Conservation (phyloP, 495 filamentous ascomycete species). For the Pseudomonodictys pantanalensis region DNA sequence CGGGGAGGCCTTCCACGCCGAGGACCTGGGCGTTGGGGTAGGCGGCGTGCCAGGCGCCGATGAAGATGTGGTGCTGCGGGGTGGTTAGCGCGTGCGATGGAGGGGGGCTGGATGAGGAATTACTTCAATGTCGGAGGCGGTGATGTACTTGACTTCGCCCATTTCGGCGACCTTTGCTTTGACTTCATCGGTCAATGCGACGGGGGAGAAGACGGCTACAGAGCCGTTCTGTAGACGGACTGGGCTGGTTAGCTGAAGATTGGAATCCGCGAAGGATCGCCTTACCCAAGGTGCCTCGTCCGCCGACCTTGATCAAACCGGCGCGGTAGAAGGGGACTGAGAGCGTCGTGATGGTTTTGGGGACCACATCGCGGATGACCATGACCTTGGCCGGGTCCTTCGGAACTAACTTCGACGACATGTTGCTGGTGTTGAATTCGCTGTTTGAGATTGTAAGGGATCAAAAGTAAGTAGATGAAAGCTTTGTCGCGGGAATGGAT, state of each 20-base stretch:
- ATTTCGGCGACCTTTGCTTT: conserved; percentile 61
- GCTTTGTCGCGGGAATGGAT: not conserved
- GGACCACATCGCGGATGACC: conserved; percentile 80
- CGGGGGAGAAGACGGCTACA: conserved; percentile 89
- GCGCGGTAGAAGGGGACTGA: conserved; percentile 84
- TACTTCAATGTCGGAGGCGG: conserved; percentile 75
- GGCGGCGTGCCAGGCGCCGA: conserved; percentile 75
- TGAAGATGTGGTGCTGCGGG: conserved; percentile 74
- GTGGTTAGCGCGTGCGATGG: not conserved
- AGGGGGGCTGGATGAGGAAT: not conserved
- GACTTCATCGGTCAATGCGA: conserved; percentile 76
- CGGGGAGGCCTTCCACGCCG: conserved; percentile 79
- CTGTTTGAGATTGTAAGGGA: not conserved
- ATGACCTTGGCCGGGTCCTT: conserved; percentile 71
- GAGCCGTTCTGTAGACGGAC: conserved; percentile 72
- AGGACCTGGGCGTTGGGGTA: conserved; percentile 77
- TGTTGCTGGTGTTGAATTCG: conserved; percentile 13
- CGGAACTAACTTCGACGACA: conserved; percentile 53
- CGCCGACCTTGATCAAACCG: conserved; percentile 76
- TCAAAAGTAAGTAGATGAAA: not conserved
- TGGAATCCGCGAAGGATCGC: not conserved
- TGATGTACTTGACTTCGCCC: conserved; percentile 77
- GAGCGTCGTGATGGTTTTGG: conserved; percentile 69
- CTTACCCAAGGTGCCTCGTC: conserved; percentile 79
- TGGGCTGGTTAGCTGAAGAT: conserved; percentile 37